A percentile compares a stretch with the other conserved stretches of the same genome.
Conservation (phyloP, 352 stramenopile species). For the Lagenidium sp. region DNA sequence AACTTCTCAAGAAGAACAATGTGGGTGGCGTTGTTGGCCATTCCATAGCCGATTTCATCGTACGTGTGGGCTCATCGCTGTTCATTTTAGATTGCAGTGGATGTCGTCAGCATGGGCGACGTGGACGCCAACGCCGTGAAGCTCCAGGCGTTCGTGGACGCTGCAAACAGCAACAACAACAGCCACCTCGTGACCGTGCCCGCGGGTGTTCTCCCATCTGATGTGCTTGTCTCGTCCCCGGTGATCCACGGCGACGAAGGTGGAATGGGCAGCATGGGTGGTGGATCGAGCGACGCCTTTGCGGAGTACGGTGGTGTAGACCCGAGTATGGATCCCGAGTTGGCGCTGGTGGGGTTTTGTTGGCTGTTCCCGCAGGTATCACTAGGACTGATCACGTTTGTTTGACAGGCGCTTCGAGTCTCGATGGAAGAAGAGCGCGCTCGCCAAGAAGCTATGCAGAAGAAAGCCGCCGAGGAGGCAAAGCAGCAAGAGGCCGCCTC, state of each 20-base stretch:
- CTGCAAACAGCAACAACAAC: conserved; percentile 92
- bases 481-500: conserved; percentile 16
- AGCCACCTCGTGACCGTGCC: conserved; percentile 97
- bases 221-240: conserved; percentile 95
- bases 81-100: conserved; percentile 90
- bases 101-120: conserved; percentile 97
- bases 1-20: conserved; percentile 99
- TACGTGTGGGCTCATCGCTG: not conserved
- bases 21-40: conserved; percentile 21
- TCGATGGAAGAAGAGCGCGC: conserved; percentile 99
- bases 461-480: conserved; percentile 76
- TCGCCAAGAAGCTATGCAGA: conserved; percentile 91
- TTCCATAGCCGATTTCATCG: not conserved
- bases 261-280: conserved; percentile 30
- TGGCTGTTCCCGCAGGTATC: not conserved
- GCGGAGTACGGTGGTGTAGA: conserved; percentile 95
- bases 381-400: not conserved
- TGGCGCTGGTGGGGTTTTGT: conserved; percentile 87
- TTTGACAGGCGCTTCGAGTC: conserved; percentile 83
- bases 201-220: conserved; percentile 93
- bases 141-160: conserved; percentile 87
- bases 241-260: conserved; percentile 89
- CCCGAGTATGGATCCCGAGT: conserved; percentile 97
- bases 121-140: conserved; percentile 86
- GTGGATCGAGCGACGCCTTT: conserved; percentile 64